Evolutionary conservation across 345 rosid genomes (phyloP), one percentile per base, ranked within the genome.

Genomic region (Eucalyptus coolabah): DNA sequence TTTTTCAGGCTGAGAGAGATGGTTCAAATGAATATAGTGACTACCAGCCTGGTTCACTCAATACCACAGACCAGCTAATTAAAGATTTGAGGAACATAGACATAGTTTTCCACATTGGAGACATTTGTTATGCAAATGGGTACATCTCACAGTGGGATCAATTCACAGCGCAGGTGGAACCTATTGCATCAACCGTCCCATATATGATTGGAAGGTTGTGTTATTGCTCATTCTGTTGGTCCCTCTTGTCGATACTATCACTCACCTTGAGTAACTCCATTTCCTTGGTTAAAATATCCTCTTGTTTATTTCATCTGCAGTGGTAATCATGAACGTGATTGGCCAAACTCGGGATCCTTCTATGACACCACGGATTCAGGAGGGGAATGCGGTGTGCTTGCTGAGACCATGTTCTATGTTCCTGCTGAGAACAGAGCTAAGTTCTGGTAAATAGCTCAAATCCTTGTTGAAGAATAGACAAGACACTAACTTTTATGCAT

Each of bases 81-180:
- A 94, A 89, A 86, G 98, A 96, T 92, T 89, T 95, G 89, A 89
- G 87, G 88, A 88, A 96, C 92, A 90, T 94, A 72, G 96, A 96
- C 93, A 93, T 95, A 89, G 95, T 96, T 87, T 95, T 95, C 91
- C 98, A 95, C 91, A 95, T 95, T 45, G 98, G 98, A 88, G 98
- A 96, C 82, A 65, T 96, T 77, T 82, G 94, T 9, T 96, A 96
- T 91, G 72, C 98, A 23, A 96, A 96, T 88, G 98, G 98, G 34
- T 96, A 96, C 89, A 37, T 96, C 88, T 95, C 98, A 6, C 96
- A 96, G 91, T 96, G 98, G 98, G 98, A 96, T 90, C 98, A 96
- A 89, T 96, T 96, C 93, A 96, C 98, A 30, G 94, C 98, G 53
- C 97, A 96, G 92, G 95, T 96, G 24, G 95, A 95, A 93, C 97